These are phyloP conservation scores for Trichophyton equinum DNA, from an alignment of 2,329 filamentous ascomycete genomes.

Conservation along the genomic window DNA sequence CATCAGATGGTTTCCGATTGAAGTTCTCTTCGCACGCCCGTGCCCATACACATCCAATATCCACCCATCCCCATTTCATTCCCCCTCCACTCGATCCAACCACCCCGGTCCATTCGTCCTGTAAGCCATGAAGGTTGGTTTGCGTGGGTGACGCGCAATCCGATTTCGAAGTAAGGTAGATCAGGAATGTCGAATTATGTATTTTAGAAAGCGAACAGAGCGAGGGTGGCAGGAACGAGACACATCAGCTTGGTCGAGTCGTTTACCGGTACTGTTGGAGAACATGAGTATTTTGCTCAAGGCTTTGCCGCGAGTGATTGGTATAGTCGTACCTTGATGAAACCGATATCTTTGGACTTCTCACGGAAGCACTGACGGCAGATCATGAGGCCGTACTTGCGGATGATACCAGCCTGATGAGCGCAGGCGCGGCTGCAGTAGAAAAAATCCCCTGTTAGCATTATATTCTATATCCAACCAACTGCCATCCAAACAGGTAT, in stretches of 20 bases:
- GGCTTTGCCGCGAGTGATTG: neutral
- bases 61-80: neutral
- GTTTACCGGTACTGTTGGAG: constrained; percentile 1
- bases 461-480: neutral
- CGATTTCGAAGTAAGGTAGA: neutral
- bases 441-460: constrained; percentile 6
- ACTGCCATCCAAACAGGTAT: neutral
- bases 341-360: constrained; percentile 55
- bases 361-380: constrained; percentile 58
- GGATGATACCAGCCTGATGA: constrained; percentile 97
- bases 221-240: neutral
- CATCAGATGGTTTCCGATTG: neutral
- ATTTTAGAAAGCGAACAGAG: neutral
- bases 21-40: neutral
- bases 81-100: neutral
- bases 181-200: neutral
- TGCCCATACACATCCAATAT: neutral
- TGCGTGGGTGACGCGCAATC: neutral
- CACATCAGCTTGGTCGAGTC: neutral
- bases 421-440: constrained; percentile 63
- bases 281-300: neutral
- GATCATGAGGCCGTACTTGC: constrained; percentile 95
- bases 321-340: constrained; percentile 45
- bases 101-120: neutral
- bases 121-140: neutral